Conservation (phyloP, 495 filamentous ascomycete species). For the Penicillium daleae region DNA sequence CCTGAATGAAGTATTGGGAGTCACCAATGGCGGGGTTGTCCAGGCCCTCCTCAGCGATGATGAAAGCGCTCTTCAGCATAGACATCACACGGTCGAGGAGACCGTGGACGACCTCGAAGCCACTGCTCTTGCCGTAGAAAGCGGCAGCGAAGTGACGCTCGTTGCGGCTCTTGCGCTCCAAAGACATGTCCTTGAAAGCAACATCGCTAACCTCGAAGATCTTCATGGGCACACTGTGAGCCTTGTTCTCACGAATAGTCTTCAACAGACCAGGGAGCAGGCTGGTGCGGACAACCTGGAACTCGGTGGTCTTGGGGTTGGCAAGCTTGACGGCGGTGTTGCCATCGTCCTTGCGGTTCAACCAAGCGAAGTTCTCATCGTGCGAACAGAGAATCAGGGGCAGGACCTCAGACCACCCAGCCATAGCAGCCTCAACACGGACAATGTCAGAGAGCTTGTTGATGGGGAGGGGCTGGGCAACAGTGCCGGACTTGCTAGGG, state of each 20-base stretch:
- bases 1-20: slow-evolving; percentile 87
- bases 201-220: slow-evolving; percentile 94
- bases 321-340: slow-evolving; percentile 82
- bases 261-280: slow-evolving; percentile 91
- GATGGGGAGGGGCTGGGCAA: slow-evolving; percentile 84
- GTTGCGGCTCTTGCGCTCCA: slow-evolving; percentile 86
- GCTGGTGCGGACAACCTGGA: slow-evolving; percentile 92
- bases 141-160: slow-evolving; percentile 95
- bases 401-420: slow-evolving; percentile 95
- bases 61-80: slow-evolving; percentile 86
- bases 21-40: slow-evolving; percentile 56
- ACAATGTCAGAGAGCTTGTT: slow-evolving; percentile 96
- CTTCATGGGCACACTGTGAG: slow-evolving; percentile 85
- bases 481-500: slow-evolving; percentile 79
- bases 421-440: slow-evolving; percentile 86
- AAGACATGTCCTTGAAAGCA: slow-evolving; percentile 76
- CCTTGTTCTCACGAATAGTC: slow-evolving; percentile 93
- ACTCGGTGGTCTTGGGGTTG: slow-evolving; percentile 95
- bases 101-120: slow-evolving; percentile 96
- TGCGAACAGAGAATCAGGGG: slow-evolving; percentile 96
- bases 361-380: slow-evolving; percentile 97
- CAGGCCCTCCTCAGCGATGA: slow-evolving; percentile 73
- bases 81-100: slow-evolving; percentile 87
- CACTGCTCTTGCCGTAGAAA: slow-evolving; percentile 91
- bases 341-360: slow-evolving; percentile 90